phyloP scores from a whole-genome alignment of 1,139 yeast species.

The Geotrichum macrosporum region DNA sequence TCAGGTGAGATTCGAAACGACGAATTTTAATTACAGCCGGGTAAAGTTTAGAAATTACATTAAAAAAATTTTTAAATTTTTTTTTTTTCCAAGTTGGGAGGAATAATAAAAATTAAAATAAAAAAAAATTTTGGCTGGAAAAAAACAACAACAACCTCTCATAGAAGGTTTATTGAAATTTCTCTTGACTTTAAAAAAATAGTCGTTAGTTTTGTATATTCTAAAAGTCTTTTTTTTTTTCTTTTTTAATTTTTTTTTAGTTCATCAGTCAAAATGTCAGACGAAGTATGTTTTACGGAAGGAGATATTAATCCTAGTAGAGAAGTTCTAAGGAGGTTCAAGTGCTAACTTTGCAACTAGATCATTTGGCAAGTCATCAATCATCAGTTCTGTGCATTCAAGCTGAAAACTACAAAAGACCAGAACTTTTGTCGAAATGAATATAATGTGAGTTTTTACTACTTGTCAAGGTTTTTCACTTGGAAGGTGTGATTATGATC shows the following conservation, averaged over 20 bases:
- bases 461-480: neutral
- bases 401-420: conserved; percentile 70
- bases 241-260: neutral
- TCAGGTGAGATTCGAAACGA: no score
- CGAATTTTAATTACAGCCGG: no score
- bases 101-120: conserved; percentile 8
- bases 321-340: no score
- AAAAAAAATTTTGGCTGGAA: conserved; percentile 1
- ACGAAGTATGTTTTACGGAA: conserved; percentile 15
- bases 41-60: no score
- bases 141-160: neutral
- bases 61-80: no score
- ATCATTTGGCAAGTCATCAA: conserved; percentile 89
- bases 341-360: no score
- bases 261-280: conserved; percentile 12
- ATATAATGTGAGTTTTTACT: conserved; percentile 53
- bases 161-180: no score
- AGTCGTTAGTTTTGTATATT: no score
- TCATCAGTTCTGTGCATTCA: conserved; percentile 85
- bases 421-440: conserved; percentile 86
- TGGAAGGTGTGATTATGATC: no score
- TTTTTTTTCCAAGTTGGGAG: conserved; percentile 18
- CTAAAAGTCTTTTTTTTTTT: conserved; percentile 2
- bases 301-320: no score
- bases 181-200: no score